Evolutionary conservation across 352 stramenopile species (phyloP).

Genomic region (Albugo candida): DNA sequence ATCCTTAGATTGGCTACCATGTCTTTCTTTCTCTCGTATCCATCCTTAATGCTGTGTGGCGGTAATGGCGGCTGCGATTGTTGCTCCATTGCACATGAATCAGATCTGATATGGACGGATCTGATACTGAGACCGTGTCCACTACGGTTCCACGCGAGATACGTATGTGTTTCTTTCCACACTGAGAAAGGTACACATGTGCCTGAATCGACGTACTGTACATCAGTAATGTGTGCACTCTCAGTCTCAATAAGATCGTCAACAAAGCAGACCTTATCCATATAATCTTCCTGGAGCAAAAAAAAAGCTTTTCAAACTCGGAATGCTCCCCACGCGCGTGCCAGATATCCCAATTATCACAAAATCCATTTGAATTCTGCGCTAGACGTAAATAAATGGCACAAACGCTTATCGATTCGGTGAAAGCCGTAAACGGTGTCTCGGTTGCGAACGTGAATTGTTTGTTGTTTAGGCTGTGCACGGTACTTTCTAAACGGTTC

Average conservation of each 20-base stretch:
- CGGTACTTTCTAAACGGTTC: slow-evolving; percentile 36
- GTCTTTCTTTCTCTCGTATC: too few species aligned
- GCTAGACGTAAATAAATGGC: slow-evolving; percentile 13
- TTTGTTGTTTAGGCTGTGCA: not conserved
- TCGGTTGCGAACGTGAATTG: slow-evolving; percentile 12
- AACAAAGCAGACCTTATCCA: slow-evolving; percentile 33
- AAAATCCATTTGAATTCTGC: slow-evolving; percentile 23
- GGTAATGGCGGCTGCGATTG: too few species aligned
- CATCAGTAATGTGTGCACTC: slow-evolving; percentile 60
- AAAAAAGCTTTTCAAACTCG: slow-evolving; percentile 65
- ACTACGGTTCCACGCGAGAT: slow-evolving; percentile 59
- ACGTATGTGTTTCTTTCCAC: slow-evolving; percentile 25
- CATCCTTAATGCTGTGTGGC: too few species aligned
- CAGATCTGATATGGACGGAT: too few species aligned
- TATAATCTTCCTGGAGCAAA: slow-evolving; percentile 13
- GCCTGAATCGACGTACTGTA: slow-evolving; percentile 30
- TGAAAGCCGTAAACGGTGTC: slow-evolving; percentile 36
- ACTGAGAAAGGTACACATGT: slow-evolving; percentile 29
- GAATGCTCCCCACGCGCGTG: slow-evolving; percentile 48
- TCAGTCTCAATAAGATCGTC: slow-evolving; percentile 65
- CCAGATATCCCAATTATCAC: slow-evolving; percentile 78
- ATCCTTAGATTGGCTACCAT: too few species aligned
- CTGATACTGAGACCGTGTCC: too few species aligned
- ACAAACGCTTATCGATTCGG: slow-evolving; percentile 13
- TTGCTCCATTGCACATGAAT: too few species aligned